Conservation (phyloP, 176 grass and related monocot species). For the Pontederia crassipes region DNA sequence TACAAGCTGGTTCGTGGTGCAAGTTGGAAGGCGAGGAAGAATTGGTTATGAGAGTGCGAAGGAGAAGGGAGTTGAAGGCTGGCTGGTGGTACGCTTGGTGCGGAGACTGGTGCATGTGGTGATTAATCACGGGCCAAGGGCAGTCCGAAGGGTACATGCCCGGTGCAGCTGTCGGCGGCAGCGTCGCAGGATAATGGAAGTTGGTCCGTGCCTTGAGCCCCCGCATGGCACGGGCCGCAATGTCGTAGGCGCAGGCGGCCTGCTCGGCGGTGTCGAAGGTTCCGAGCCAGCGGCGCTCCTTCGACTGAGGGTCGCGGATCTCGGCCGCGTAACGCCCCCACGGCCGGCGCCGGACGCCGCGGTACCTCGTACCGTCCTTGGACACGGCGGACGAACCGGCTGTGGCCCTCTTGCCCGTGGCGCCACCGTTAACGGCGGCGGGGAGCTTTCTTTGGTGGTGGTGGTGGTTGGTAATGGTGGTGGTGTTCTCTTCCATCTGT, state of each 20-base stretch:
- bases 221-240: slow-evolving; percentile 78
- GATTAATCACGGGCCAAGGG: slow-evolving; percentile 22
- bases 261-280: slow-evolving; percentile 93
- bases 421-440: slow-evolving; percentile 20
- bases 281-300: slow-evolving; percentile 77
- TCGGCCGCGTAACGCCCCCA: slow-evolving; percentile 90
- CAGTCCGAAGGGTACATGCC: slow-evolving; percentile 13
- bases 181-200: slow-evolving; percentile 31
- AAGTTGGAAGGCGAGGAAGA: slow-evolving; percentile 13
- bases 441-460: slow-evolving; percentile 3
- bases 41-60: slow-evolving; percentile 42
- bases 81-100: neutral
- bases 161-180: neutral
- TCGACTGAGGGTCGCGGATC: slow-evolving; percentile 74
- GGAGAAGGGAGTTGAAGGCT: slow-evolving; percentile 23
- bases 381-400: neutral
- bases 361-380: slow-evolving; percentile 32
- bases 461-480: slow-evolving; percentile 12
- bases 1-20: neutral
- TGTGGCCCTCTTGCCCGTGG: slow-evolving; percentile 6
- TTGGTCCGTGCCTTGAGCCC: slow-evolving; percentile 84
- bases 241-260: slow-evolving; percentile 83
- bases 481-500: slow-evolving; percentile 19
- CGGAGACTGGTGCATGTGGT: neutral
- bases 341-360: slow-evolving; percentile 68